These are phyloP conservation scores for Phytophthora parvispora DNA, from an alignment of 352 stramenopile genomes.

Conservation along the genomic window DNA sequence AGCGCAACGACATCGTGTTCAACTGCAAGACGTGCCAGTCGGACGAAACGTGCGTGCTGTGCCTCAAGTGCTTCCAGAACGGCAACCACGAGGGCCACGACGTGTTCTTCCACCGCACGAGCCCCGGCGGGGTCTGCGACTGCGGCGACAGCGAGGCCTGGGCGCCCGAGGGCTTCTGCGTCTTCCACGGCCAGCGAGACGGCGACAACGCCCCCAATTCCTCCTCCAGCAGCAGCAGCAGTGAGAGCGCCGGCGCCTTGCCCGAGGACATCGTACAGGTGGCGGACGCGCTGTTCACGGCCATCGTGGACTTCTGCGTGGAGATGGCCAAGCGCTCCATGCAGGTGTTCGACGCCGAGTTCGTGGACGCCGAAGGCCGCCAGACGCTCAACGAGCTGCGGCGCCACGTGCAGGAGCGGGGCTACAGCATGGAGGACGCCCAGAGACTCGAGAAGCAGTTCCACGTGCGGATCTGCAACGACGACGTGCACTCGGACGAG, in stretches of 20 bases:
- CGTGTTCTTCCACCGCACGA: conserved; percentile 87
- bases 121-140: conserved; percentile 96
- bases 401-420: conserved; percentile 20
- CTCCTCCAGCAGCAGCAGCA: no score
- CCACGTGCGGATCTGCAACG: conserved; percentile 97
- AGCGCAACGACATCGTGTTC: conserved; percentile 98
- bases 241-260: conserved; percentile 31
- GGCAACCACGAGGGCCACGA: conserved; percentile 97
- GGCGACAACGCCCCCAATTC: conserved; percentile 9
- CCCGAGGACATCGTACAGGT: conserved; percentile 58
- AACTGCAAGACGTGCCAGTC: conserved; percentile 99
- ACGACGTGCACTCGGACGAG: conserved; percentile 99
- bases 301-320: conserved; percentile 76
- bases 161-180: conserved; percentile 95
- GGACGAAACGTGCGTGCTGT: conserved; percentile 98
- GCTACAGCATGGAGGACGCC: conserved; percentile 18
- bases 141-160: conserved; percentile 99
- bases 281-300: conserved; percentile 73
- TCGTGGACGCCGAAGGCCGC: conserved; percentile 57
- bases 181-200: conserved; percentile 79
- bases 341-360: conserved; percentile 73
- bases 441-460: conserved; percentile 68
- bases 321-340: conserved; percentile 83
- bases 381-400: conserved; percentile 46
- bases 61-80: conserved; percentile 96